Conservation (phyloP, 148 eudicot genomes). For the Rhododendron henanense region DNA sequence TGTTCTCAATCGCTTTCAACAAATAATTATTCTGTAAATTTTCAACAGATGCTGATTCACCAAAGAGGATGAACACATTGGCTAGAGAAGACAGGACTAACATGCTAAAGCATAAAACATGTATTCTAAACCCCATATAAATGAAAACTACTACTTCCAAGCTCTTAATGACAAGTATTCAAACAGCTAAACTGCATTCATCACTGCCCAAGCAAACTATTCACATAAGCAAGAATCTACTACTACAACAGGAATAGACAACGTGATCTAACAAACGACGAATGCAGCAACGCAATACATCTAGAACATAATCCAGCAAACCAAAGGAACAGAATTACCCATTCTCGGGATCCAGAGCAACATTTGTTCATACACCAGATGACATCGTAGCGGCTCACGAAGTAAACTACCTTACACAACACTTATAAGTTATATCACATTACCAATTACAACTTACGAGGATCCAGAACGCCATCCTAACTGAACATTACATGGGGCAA, state of each 20-base stretch:
- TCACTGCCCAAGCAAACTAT: not conserved
- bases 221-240: not conserved
- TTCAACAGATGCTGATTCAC: not conserved
- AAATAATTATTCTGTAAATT: not conserved
- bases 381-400: not conserved
- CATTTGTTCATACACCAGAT: not conserved
- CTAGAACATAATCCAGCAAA: not conserved
- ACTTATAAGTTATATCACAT: constrained; percentile 4
- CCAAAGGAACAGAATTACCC: not conserved
- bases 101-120: not conserved
- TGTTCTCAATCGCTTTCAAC: not conserved
- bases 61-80: not conserved
- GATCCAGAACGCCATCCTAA: not conserved
- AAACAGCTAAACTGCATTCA: not conserved
- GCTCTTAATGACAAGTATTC: not conserved
- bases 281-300: not conserved
- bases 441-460: not conserved
- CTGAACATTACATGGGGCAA: not conserved
- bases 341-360: not conserved
- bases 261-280: not conserved
- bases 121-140: not conserved
- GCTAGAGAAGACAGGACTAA: not conserved
- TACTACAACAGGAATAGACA: not conserved
- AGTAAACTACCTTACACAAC: constrained; percentile 7
- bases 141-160: not conserved